Evolutionary conservation across 208 protist species (phyloP).

Genomic region (Leishmania mexicana): DNA sequence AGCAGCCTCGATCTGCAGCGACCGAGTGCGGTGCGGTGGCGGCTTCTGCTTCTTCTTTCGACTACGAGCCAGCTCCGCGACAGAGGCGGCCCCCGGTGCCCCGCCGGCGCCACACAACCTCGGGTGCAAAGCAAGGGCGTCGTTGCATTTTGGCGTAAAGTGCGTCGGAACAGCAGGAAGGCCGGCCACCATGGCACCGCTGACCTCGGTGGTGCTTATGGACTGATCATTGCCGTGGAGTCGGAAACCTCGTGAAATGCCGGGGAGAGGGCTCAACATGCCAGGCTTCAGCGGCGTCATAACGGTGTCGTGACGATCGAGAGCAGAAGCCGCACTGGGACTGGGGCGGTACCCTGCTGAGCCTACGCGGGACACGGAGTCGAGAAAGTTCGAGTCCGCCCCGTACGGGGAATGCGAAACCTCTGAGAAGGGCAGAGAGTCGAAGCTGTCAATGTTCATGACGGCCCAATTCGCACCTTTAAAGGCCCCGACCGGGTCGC

Average conservation of each 20-base stretch:
- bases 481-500: slow-evolving; percentile 10
- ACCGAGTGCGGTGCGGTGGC: neutral
- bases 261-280: neutral
- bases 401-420: slow-evolving; percentile 42
- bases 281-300: neutral
- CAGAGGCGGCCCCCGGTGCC: neutral
- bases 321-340: neutral
- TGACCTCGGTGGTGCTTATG: neutral
- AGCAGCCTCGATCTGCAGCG: slow-evolving; percentile 8
- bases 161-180: slow-evolving; percentile 2
- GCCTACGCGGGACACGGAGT: slow-evolving; percentile 21
- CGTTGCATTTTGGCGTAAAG: neutral
- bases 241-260: neutral
- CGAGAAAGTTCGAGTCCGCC: slow-evolving; percentile 33
- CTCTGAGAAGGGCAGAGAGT: slow-evolving; percentile 52
- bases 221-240: neutral
- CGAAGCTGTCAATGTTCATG: slow-evolving; percentile 34
- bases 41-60: slow-evolving; percentile 7
- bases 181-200: neutral
- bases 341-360: neutral
- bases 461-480: slow-evolving; percentile 29
- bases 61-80: neutral
- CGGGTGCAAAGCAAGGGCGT: neutral
- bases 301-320: neutral
- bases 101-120: neutral